Percentiles rank a stretch among this genome's conserved stretches.
phyloP scores from a whole-genome alignment of 1,139 yeast species.

The Candida glucosophila region DNA sequence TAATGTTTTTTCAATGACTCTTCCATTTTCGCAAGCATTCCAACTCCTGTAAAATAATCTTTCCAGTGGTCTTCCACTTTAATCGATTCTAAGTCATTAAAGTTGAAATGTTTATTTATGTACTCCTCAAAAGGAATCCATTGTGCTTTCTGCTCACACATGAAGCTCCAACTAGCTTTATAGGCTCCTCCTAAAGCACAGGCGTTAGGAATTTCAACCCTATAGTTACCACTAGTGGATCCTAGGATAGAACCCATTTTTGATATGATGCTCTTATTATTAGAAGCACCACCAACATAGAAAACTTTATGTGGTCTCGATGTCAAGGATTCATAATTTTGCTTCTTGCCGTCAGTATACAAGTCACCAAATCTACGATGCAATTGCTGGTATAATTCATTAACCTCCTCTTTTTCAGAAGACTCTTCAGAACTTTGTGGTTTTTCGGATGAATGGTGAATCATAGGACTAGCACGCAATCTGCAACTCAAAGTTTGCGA shows the following conservation, averaged over 20 bases:
- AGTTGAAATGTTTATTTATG: slow-evolving; percentile 33
- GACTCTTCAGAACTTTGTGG: slow-evolving; percentile 9
- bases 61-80: slow-evolving; percentile 37
- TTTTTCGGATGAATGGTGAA: no score
- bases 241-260: slow-evolving; percentile 70
- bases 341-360: slow-evolving; percentile 42
- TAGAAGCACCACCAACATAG: slow-evolving; percentile 85
- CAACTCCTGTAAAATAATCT: slow-evolving; percentile 41
- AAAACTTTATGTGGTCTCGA: slow-evolving; percentile 63
- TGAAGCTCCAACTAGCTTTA: slow-evolving; percentile 68
- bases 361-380: slow-evolving; percentile 31
- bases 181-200: slow-evolving; percentile 95
- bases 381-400: slow-evolving; percentile 16
- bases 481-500: slow-evolving; percentile 84
- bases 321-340: slow-evolving; percentile 31
- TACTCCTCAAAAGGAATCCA: slow-evolving; percentile 38
- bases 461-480: slow-evolving; percentile 69
- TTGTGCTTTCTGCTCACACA: slow-evolving; percentile 24
- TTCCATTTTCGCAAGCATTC: slow-evolving; percentile 43
- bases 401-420: slow-evolving; percentile 9
- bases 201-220: slow-evolving; percentile 76
- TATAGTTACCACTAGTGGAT: slow-evolving; percentile 52
- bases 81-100: slow-evolving; percentile 39
- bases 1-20: slow-evolving; percentile 16
- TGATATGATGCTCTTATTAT: slow-evolving; percentile 55